Percentiles rank a stretch among this genome's conserved stretches.
phyloP scores from a whole-genome alignment of 2,329 filamentous ascomycete genomes.

The Verticillium isaacii region DNA sequence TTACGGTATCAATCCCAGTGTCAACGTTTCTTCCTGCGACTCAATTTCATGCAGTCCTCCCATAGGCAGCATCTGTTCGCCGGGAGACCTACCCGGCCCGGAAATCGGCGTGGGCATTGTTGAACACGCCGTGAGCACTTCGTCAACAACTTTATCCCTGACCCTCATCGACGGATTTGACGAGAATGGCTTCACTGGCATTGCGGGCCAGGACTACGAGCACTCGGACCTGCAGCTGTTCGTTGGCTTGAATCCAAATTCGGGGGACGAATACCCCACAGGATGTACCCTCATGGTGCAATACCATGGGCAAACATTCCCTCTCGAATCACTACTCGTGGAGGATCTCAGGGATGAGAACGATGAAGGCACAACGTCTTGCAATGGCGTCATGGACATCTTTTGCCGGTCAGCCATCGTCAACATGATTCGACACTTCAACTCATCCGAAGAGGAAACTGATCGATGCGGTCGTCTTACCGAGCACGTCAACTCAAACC shows the following conservation, averaged over 20 bases:
- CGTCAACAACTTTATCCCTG: background rate
- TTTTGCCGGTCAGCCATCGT: background rate
- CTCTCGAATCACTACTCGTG: background rate
- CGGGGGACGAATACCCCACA: background rate
- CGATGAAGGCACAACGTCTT: conserved; percentile 2
- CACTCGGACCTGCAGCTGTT: conserved; percentile 6
- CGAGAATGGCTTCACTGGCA: conserved; percentile 11
- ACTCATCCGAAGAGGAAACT: background rate
- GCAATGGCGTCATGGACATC: conserved; percentile 1
- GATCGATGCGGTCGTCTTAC: background rate
- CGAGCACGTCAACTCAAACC: conserved; percentile 3
- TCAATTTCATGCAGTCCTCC: background rate
- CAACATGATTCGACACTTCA: conserved; percentile 1
- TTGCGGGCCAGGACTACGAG: background rate
- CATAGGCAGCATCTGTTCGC: conserved; percentile 2
- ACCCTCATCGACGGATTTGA: conserved; percentile 19
- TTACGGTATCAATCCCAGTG: background rate
- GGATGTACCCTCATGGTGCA: conserved; percentile 8
- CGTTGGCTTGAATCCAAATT: background rate
- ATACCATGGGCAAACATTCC: conserved; percentile 5
- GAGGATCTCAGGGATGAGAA: background rate
- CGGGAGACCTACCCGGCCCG: background rate
- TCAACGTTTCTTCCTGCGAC: conserved; percentile 2
- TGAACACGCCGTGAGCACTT: background rate
- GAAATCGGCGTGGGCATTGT: conserved; percentile 1